phyloP scores from a whole-genome alignment of 2,329 filamentous ascomycete genomes.

The Nothopassalora personata region DNA sequence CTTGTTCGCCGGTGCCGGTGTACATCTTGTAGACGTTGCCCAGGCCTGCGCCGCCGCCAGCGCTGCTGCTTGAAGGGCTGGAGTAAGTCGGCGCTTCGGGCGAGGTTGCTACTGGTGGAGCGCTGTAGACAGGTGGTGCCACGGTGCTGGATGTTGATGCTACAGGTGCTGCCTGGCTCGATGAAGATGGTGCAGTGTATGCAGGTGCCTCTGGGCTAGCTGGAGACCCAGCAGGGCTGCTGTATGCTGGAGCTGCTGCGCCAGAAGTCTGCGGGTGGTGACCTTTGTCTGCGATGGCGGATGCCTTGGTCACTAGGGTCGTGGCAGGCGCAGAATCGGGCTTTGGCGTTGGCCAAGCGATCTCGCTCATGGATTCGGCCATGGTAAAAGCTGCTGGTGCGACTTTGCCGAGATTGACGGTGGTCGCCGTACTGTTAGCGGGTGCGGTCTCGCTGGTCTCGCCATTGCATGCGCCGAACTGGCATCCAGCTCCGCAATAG shows the following conservation, averaged over 20 bases:
- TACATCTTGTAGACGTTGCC: conserved; percentile 22
- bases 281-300: conserved; percentile 6
- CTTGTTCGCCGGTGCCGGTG: conserved; percentile 19
- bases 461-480: conserved; percentile 18
- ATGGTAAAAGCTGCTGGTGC: not conserved
- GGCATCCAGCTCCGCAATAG: conserved; percentile 27
- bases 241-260: not conserved
- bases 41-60: conserved; percentile 8
- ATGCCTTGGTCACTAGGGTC: conserved; percentile 3
- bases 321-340: not conserved
- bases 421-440: not conserved
- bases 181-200: conserved; percentile 3
- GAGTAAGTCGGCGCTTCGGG: conserved; percentile 5
- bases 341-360: not conserved
- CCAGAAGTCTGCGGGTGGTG: not conserved
- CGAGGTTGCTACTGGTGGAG: conserved; percentile 3
- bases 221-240: not conserved
- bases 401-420: not conserved
- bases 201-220: not conserved
- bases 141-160: not conserved
- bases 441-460: conserved; percentile 2
- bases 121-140: conserved; percentile 6
- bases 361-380: not conserved
- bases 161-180: conserved; percentile 4
- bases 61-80: conserved; percentile 2